phyloP scores from a whole-genome alignment of 805 yeast genomes.

The Starmerella sp. region DNA sequence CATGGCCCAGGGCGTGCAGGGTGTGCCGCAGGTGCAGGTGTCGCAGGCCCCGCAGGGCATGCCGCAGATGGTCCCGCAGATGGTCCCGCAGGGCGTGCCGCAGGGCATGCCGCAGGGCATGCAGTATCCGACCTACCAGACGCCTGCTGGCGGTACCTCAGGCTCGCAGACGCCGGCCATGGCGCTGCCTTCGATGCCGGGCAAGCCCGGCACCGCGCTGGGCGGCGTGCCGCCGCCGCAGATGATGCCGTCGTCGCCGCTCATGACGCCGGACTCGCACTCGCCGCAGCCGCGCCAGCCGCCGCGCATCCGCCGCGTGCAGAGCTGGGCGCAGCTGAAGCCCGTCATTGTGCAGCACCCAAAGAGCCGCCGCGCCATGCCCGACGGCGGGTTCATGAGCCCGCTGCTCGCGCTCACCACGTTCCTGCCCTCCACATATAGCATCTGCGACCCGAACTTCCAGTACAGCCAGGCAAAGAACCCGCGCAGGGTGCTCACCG shows the following conservation, averaged over 20 bases:
- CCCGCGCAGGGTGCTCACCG: slow-evolving; percentile 85
- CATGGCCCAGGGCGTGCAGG: neutral
- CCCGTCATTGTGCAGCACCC: slow-evolving; percentile 26
- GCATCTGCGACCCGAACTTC: slow-evolving; percentile 75
- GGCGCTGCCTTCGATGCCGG: neutral
- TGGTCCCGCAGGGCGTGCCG: neutral
- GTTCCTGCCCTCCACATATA: slow-evolving; percentile 65
- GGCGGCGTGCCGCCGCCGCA: neutral
- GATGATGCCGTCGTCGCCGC: neutral
- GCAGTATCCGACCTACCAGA: neutral
- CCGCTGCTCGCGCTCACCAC: slow-evolving; percentile 75
- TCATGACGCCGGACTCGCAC: neutral
- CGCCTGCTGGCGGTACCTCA: neutral
- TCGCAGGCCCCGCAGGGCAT: neutral
- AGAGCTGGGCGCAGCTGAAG: slow-evolving; percentile 25
- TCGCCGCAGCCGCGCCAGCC: slow-evolving; percentile 1
- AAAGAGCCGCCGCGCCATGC: slow-evolving; percentile 29
- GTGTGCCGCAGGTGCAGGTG: neutral
- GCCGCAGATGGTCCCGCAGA: neutral
- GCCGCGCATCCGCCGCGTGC: slow-evolving; percentile 15
- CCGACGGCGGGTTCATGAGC: slow-evolving; percentile 32
- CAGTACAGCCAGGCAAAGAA: slow-evolving; percentile 73
- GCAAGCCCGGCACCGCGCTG: neutral
- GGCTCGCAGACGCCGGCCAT: neutral
- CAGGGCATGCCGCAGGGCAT: neutral